Evolutionary conservation across 257 asterid species (phyloP), one percentile per base, ranked within the genome.

Genomic region (Fraxinus quadrangulata): DNA sequence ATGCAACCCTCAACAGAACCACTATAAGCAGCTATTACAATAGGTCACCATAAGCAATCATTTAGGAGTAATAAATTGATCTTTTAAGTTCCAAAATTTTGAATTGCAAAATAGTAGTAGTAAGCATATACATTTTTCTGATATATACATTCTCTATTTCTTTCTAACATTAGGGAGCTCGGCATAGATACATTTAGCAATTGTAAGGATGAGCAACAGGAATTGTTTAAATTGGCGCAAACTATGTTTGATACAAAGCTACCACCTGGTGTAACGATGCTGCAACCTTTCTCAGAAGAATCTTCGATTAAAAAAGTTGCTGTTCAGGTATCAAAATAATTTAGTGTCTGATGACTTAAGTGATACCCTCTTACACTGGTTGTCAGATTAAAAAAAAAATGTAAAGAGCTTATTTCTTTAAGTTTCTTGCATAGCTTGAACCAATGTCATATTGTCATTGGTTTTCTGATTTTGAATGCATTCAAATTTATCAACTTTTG

Each of bases 161-260:
- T 68, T 72, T 73, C 65, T 72, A 73, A 75, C 67, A 24, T 67
- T 77, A 93, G 99, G 97, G 92, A 93, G 81, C 98, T 96, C 67
- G 98, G 99, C 23, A 96, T 96, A 49, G 81, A 83, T 84, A 93
- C 97, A 78, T 73, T 90, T 75, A 83, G 87, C 88, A 89, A 85
- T 67, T 90, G 96, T 56, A 79, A 86, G 84, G 82, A 91, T 81
- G 97, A 90, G 85, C 92, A 88, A 80, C 80, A 85, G 39, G 97
- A 96, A 85, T 13, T 96, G 92, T 83, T 93, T 78, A 90, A 61
- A 79, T 84, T 96, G 87, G 97, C 99, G 21, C 88, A 90, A 51
- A 88, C 97, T 59, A 90, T 96, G 98, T 96, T 96, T 49, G 99
- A 96, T 78, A 96, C 99, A 37, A 92, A 92, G 89, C 88, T 96